Evolutionary conservation across 345 rosid species (phyloP).

Genomic region (Eucalyptus lansdowneana): DNA sequence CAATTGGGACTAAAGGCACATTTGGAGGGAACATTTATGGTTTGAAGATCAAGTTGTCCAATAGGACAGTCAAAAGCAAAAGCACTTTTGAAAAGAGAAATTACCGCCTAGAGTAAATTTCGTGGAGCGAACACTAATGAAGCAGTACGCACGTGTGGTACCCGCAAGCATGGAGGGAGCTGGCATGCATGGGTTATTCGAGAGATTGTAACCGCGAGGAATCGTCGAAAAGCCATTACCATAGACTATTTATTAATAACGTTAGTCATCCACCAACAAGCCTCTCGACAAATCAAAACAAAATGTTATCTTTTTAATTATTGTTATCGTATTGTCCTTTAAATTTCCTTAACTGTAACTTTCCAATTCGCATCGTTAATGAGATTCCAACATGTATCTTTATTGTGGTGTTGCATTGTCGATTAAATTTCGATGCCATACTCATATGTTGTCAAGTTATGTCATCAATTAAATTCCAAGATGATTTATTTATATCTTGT

Average conservation of each 20-base stretch:
- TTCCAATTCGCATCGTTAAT: rapidly evolving
- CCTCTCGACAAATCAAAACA: not conserved
- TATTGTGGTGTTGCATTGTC: too few species aligned
- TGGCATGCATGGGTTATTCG: too few species aligned
- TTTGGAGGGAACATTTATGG: not conserved
- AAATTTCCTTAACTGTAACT: not conserved
- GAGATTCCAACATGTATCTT: not conserved
- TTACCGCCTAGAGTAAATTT: not conserved
- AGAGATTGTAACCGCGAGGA: too few species aligned
- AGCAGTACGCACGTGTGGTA: not conserved
- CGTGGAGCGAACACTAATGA: not conserved
- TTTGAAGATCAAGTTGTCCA: not conserved
- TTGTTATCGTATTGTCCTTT: not conserved
- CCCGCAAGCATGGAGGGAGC: not conserved
- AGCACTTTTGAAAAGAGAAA: not conserved
- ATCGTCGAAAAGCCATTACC: not conserved
- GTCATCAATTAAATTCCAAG: rapidly evolving
- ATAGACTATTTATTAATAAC: not conserved
- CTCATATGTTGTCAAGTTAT: not conserved
- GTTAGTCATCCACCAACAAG: not conserved
- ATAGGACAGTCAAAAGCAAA: not conserved
- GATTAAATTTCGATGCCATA: too few species aligned
- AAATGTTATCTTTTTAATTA: too few species aligned
- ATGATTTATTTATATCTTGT: not conserved
- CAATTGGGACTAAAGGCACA: not conserved